A percentile compares a stretch with the other conserved stretches of the same genome.
Conservation (phyloP, 2,329 filamentous ascomycete genomes). For the Diaporthe nobilis region DNA sequence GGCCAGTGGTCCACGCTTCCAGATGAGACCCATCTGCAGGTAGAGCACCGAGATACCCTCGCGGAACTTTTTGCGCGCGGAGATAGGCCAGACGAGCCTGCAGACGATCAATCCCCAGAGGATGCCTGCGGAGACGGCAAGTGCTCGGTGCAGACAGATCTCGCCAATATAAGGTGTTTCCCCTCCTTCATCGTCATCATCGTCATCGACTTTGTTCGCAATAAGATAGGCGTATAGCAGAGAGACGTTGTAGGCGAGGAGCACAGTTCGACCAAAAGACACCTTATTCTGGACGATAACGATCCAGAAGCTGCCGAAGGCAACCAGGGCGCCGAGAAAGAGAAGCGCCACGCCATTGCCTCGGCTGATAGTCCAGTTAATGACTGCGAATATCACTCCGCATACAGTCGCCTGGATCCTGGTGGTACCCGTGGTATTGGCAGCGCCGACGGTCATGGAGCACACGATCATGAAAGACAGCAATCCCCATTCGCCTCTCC, state of each 20-base stretch:
- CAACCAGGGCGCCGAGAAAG: slow-evolving; percentile 85
- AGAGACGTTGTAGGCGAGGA: slow-evolving; percentile 96
- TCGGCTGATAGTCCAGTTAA: slow-evolving; percentile 82
- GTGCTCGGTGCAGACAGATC: slow-evolving; percentile 89
- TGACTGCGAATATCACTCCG: slow-evolving; percentile 81
- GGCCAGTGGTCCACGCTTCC: slow-evolving; percentile 92
- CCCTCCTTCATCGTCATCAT: slow-evolving; percentile 91
- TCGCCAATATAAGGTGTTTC: slow-evolving; percentile 86
- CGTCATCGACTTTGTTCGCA: slow-evolving; percentile 82
- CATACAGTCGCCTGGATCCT: slow-evolving; percentile 89
- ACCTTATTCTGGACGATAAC: slow-evolving; percentile 88
- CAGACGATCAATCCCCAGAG: slow-evolving; percentile 94
- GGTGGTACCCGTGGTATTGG: slow-evolving; percentile 91
- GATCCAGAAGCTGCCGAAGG: slow-evolving; percentile 88
- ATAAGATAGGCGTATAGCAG: slow-evolving; percentile 95
- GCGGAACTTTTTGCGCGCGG: slow-evolving; percentile 88
- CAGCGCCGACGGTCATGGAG: slow-evolving; percentile 96
- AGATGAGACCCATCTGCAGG: slow-evolving; percentile 94
- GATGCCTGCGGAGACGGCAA: slow-evolving; percentile 88
- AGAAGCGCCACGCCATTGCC: slow-evolving; percentile 84
- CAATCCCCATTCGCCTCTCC: slow-evolving; percentile 97
- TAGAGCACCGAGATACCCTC: slow-evolving; percentile 92
- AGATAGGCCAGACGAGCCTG: slow-evolving; percentile 92
- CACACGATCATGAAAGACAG: slow-evolving; percentile 98
- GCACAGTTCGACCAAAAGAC: slow-evolving; percentile 91